Conservation (phyloP, 371 early-diverging fungal genomes). For the Nematocida homosporus region DNA sequence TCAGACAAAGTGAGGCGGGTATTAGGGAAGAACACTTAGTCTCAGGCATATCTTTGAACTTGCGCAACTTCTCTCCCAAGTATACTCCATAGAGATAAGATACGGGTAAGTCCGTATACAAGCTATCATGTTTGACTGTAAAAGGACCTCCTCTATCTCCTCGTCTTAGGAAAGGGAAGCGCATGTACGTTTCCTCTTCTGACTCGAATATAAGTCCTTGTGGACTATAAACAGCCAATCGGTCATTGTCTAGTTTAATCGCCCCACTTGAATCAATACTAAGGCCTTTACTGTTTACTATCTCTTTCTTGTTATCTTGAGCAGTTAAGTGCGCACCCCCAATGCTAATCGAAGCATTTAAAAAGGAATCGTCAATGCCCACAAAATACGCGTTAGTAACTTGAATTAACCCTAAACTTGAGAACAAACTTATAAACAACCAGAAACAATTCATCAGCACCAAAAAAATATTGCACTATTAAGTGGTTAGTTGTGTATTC, state of each 20-base stretch:
- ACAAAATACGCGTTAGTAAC: neutral
- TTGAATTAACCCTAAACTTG: no score
- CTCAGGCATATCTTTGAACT: neutral
- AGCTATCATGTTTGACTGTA: neutral
- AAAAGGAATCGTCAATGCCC: constrained; percentile 15
- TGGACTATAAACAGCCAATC: neutral
- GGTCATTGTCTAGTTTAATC: neutral
- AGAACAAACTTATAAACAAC: no score
- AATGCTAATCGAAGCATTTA: constrained; percentile 17
- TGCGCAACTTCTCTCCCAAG: neutral
- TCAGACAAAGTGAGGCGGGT: neutral
- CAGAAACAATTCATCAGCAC: no score
- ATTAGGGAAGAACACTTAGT: no score
- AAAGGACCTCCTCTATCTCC: neutral
- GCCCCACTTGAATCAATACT: neutral
- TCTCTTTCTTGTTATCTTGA: neutral
- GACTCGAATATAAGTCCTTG: neutral
- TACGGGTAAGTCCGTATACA: constrained; percentile 37
- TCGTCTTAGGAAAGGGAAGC: neutral
- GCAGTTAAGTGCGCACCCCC: neutral
- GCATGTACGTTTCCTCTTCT: neutral
- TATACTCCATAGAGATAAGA: neutral
- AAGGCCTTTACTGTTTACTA: constrained; percentile 7
- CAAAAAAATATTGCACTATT: no score
- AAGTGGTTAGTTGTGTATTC: no score